A percentile compares a stretch with the other conserved stretches of the same genome.
Conservation (phyloP, 768 basidiomycete genomes). For the Mycena floridula region DNA sequence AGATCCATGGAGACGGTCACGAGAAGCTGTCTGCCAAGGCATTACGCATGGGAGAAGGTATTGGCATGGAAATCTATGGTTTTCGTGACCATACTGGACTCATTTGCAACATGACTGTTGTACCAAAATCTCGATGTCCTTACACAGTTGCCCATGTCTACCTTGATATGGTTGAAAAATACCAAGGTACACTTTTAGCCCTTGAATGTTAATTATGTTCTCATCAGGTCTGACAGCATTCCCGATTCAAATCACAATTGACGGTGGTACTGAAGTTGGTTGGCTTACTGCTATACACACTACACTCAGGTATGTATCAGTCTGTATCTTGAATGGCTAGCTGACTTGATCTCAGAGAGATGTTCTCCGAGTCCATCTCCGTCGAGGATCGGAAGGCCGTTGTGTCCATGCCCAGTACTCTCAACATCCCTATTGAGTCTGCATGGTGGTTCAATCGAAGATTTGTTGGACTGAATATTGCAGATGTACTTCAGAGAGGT, state of each 20-base stretch:
- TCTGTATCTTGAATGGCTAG: background rate
- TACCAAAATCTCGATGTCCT: background rate
- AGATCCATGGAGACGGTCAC: constrained; percentile 5
- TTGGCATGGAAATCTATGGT: constrained; percentile 9
- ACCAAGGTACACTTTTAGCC: background rate
- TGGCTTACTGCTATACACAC: background rate
- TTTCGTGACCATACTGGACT: constrained; percentile 3
- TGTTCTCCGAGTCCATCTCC: background rate
- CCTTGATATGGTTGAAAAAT: background rate
- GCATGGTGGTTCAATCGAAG: background rate
- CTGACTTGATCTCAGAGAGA: background rate
- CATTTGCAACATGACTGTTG: background rate
- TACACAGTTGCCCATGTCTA: background rate
- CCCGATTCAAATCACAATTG: constrained; percentile 4
- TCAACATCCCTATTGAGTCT: background rate
- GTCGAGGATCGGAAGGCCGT: background rate
- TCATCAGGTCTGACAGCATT: background rate
- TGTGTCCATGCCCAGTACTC: background rate
- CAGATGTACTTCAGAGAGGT: background rate
- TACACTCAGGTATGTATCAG: background rate
- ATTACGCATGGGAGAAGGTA: constrained; percentile 2
- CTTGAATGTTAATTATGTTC: background rate
- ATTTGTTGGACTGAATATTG: background rate
- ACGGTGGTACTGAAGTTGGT: constrained; percentile 4
- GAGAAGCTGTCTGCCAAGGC: constrained; percentile 6